Evolutionary conservation across 306 rosid genomes (phyloP).

Genomic region (Quercus alba): DNA sequence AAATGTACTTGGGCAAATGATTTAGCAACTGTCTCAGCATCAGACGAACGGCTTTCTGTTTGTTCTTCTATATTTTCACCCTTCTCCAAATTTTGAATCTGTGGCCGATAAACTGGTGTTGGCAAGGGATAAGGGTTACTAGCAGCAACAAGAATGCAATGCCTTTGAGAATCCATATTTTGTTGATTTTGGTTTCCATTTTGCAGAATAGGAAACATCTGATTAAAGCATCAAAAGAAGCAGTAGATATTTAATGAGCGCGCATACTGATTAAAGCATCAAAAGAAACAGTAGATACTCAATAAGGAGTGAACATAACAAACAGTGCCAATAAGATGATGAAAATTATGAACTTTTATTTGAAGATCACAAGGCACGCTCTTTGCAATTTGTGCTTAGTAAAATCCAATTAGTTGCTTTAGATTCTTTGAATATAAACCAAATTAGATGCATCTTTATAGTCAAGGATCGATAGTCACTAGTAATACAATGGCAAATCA

Average conservation of each 20-base stretch:
- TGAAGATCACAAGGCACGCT: not conserved
- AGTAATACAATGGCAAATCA: not conserved
- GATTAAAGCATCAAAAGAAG: conserved; percentile 25
- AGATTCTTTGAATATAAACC: not conserved
- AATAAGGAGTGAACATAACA: not conserved
- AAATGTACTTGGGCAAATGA: conserved; percentile 70
- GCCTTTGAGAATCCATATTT: conserved; percentile 73
- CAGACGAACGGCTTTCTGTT: conserved; percentile 64
- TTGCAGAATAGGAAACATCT: conserved; percentile 81
- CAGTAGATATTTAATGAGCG: conserved; percentile 4
- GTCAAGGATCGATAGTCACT: not conserved
- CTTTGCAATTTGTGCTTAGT: not conserved
- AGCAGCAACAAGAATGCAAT: conserved; percentile 87
- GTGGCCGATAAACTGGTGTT: conserved; percentile 85
- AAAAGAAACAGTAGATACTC: conserved; percentile 18
- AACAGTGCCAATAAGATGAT: not conserved
- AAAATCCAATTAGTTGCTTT: not conserved
- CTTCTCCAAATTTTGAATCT: conserved; percentile 69
- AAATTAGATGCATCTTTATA: not conserved
- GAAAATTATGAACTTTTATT: not conserved
- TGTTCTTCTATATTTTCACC: conserved; percentile 67
- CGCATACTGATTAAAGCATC: conserved; percentile 32
- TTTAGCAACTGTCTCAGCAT: conserved; percentile 90
- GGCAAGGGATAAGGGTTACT: conserved; percentile 89
- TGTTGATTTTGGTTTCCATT: conserved; percentile 75